Conservation (phyloP, 129 eudicot genomes). For the Mikania micrantha region DNA sequence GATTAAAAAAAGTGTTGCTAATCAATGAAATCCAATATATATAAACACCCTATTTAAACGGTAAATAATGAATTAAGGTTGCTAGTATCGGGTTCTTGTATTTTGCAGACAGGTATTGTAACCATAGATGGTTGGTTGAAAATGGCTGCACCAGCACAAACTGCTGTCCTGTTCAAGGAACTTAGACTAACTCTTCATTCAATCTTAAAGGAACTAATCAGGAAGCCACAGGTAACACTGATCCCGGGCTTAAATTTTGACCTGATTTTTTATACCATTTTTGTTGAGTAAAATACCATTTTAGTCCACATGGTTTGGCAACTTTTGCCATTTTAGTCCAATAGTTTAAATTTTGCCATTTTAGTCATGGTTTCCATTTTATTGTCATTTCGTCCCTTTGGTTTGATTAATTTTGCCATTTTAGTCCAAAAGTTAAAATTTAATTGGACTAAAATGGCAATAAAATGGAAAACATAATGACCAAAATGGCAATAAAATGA, state of each 20-base stretch:
- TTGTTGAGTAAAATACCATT: too few species aligned
- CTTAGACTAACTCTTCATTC: conserved; percentile 79
- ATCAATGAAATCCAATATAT: not conserved
- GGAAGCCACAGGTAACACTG: conserved; percentile 69
- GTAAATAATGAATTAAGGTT: not conserved
- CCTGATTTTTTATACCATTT: not conserved
- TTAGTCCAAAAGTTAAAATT: too few species aligned
- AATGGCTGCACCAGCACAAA: conserved; percentile 92
- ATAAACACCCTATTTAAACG: not conserved
- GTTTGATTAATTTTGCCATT: too few species aligned
- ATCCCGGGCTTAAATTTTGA: not conserved
- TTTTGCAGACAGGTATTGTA: conserved; percentile 69
- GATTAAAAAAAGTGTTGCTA: too few species aligned
- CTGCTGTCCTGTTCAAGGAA: conserved; percentile 90
- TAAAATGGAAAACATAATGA: too few species aligned
- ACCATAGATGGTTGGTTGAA: conserved; percentile 82
- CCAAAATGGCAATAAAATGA: too few species aligned
- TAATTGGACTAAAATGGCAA: too few species aligned
- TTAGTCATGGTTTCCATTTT: too few species aligned
- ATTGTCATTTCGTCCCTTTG: too few species aligned
- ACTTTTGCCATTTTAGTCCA: too few species aligned
- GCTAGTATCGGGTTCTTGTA: not conserved
- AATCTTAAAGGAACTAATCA: conserved; percentile 70
- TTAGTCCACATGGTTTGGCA: too few species aligned
- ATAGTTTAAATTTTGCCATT: too few species aligned